phyloP scores from a whole-genome alignment of 2,329 filamentous ascomycete genomes.

The Neonectria ditissima region DNA sequence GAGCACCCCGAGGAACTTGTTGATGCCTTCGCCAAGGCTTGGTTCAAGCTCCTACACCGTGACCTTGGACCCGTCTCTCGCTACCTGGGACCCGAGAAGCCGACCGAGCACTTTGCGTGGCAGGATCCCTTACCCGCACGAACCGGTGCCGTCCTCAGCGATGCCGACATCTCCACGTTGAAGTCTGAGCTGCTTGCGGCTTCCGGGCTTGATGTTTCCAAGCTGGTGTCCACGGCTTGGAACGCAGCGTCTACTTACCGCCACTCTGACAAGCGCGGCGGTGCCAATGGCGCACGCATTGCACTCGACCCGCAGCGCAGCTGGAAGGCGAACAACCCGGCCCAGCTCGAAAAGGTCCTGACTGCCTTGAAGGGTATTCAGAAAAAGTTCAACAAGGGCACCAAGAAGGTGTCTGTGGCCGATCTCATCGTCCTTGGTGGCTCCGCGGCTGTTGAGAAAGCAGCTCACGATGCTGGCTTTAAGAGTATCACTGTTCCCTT shows the following conservation, averaged over 20 bases:
- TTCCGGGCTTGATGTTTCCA: slow-evolving; percentile 66
- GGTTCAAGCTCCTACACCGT: slow-evolving; percentile 88
- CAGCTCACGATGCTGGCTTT: slow-evolving; percentile 60
- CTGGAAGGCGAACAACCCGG: slow-evolving; percentile 81
- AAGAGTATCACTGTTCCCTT: slow-evolving; percentile 73
- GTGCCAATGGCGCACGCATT: slow-evolving; percentile 84
- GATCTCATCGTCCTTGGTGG: slow-evolving; percentile 84
- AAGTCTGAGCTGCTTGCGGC: slow-evolving; percentile 76
- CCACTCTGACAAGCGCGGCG: slow-evolving; percentile 82
- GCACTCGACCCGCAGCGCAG: slow-evolving; percentile 77
- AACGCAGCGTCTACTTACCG: slow-evolving; percentile 79
- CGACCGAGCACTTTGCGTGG: slow-evolving; percentile 77
- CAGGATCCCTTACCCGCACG: slow-evolving; percentile 77
- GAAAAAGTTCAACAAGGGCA: slow-evolving; percentile 70
- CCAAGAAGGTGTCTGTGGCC: slow-evolving; percentile 81
- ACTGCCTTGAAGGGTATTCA: slow-evolving; percentile 72
- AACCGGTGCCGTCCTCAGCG: slow-evolving; percentile 69
- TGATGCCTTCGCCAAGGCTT: slow-evolving; percentile 78
- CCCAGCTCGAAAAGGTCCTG: slow-evolving; percentile 72
- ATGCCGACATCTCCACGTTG: slow-evolving; percentile 71
- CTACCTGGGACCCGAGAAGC: slow-evolving; percentile 81
- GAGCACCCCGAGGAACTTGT: slow-evolving; percentile 76
- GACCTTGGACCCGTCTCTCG: slow-evolving; percentile 79
- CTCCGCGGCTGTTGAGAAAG: slow-evolving; percentile 77
- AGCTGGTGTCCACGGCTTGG: slow-evolving; percentile 76